A percentile compares a stretch with the other conserved stretches of the same genome.
phyloP scores from a whole-genome alignment of 2,329 filamentous ascomycete genomes.

The Monosporascus sp. region DNA sequence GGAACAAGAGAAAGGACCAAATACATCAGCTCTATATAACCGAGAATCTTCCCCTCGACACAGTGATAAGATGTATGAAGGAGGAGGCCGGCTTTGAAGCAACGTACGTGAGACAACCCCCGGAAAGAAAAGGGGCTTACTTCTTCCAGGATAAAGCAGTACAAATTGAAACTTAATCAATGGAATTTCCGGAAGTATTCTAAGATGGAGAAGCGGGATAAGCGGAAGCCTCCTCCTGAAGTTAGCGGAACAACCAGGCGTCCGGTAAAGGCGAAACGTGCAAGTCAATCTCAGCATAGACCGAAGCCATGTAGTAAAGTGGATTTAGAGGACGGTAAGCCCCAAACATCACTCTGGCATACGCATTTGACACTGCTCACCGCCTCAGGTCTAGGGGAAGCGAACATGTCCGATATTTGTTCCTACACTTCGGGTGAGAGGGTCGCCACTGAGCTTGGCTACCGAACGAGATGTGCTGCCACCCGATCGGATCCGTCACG shows the following conservation, averaged over 20 bases:
- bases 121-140: neutral
- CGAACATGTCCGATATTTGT: neutral
- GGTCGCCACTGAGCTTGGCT: neutral
- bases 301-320: too few species aligned
- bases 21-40: neutral
- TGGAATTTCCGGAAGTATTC: neutral
- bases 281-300: too few species aligned
- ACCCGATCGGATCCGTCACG: too few species aligned
- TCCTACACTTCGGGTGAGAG: neutral
- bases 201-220: neutral
- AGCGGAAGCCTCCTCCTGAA: too few species aligned
- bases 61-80: neutral
- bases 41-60: neutral
- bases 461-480: neutral
- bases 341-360: too few species aligned
- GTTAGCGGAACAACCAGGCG: too few species aligned
- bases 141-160: neutral
- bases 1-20: neutral
- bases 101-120: neutral
- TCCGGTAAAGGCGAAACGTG: too few species aligned
- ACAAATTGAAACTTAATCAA: neutral
- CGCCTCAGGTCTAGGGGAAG: too few species aligned
- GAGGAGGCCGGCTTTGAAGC: neutral
- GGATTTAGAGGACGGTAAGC: too few species aligned
- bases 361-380: too few species aligned